These are phyloP conservation scores for Rhypophila decipiens DNA, from an alignment of 495 filamentous ascomycete species.

Conservation along the genomic window DNA sequence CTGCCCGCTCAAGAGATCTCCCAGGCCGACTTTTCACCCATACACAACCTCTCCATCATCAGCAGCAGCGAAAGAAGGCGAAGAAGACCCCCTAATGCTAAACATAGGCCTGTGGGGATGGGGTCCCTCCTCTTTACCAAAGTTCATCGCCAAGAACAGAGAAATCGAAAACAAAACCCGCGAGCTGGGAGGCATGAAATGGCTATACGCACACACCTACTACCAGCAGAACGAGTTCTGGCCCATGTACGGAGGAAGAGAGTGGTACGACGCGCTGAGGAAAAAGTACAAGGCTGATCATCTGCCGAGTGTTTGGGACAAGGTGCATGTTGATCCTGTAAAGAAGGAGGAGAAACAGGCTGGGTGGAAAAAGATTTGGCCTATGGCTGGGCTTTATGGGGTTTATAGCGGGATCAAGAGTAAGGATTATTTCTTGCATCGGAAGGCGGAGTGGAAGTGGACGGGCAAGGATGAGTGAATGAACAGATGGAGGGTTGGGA, in stretches of 20 bases:
- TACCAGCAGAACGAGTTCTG: conserved; percentile 52
- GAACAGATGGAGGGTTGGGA: too few species aligned
- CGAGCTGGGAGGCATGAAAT: conserved; percentile 60
- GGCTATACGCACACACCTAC: conserved; percentile 57
- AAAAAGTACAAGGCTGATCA: conserved; percentile 43
- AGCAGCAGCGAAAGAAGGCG: conserved; percentile 5
- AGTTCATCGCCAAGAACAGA: conserved; percentile 53
- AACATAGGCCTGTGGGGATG: conserved; percentile 53
- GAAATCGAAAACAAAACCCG: conserved; percentile 57
- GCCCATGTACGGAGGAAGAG: conserved; percentile 43
- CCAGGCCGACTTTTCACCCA: conserved; percentile 42
- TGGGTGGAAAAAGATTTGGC: conserved; percentile 35
- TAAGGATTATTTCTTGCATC: conserved; percentile 48
- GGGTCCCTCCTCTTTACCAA: conserved; percentile 31
- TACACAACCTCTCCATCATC: conserved; percentile 19
- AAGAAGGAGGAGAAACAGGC: conserved; percentile 19
- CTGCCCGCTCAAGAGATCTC: conserved; percentile 45
- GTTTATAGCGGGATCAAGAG: conserved; percentile 51
- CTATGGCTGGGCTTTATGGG: conserved; percentile 49
- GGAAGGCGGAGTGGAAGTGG: conserved; percentile 47
- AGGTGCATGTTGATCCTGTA: conserved; percentile 40
- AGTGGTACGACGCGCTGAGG: conserved; percentile 47
- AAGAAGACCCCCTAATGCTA: conserved; percentile 37
- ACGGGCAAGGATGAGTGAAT: too few species aligned
- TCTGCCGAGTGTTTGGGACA: conserved; percentile 53